phyloP scores from a whole-genome alignment of 108 stramenopile genomes.

The Stephanodiscus minutulus region DNA sequence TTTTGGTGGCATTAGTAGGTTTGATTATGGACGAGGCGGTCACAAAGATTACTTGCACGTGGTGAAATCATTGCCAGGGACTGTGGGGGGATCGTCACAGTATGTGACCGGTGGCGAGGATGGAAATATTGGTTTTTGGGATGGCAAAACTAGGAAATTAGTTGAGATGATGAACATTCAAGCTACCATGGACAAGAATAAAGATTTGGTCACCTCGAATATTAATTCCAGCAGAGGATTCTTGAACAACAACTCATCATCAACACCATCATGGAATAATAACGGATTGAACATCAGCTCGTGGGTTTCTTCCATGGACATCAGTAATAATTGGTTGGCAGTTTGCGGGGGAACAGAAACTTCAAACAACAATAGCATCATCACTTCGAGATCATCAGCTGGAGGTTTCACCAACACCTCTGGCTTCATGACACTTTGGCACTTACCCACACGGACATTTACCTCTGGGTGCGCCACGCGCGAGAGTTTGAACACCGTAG shows the following conservation, averaged over 20 bases:
- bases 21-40: slow-evolving; percentile 12
- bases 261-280: slow-evolving; percentile 32
- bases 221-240: slow-evolving; percentile 25
- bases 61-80: slow-evolving; percentile 30
- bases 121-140: slow-evolving; percentile 57
- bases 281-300: slow-evolving; percentile 17
- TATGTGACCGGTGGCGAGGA: slow-evolving; percentile 58
- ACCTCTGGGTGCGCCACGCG: slow-evolving; percentile 51
- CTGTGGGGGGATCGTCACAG: background rate
- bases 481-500: slow-evolving; percentile 42
- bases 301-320: slow-evolving; percentile 50
- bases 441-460: slow-evolving; percentile 57
- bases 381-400: slow-evolving; percentile 26
- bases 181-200: slow-evolving; percentile 42
- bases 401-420: slow-evolving; percentile 8
- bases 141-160: slow-evolving; percentile 44
- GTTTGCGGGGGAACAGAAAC: slow-evolving; percentile 49
- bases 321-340: slow-evolving; percentile 49
- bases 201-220: slow-evolving; percentile 32
- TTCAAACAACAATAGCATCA: slow-evolving; percentile 21
- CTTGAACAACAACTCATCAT: slow-evolving; percentile 24
- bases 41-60: slow-evolving; percentile 53
- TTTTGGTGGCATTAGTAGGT: slow-evolving; percentile 26
- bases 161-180: slow-evolving; percentile 50
- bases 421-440: slow-evolving; percentile 55